Conservation (phyloP, 805 yeast species). For the Maudiozyma saulgeensis region DNA sequence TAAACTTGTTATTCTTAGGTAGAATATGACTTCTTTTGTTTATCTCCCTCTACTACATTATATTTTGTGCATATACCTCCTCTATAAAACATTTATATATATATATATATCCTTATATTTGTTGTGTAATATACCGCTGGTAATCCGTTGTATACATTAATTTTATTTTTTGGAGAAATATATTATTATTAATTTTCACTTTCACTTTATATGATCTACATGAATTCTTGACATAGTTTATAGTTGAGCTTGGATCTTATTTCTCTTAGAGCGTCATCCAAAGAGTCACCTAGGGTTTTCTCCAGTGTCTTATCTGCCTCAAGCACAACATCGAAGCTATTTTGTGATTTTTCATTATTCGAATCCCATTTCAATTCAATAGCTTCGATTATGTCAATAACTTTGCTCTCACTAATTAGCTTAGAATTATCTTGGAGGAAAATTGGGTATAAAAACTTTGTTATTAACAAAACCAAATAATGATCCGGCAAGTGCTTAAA, state of each 20-base stretch:
- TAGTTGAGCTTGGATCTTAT: conserved; percentile 19
- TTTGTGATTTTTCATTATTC: conserved; percentile 12
- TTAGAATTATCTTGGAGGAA: conserved; percentile 15
- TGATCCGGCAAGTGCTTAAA: conserved; percentile 24
- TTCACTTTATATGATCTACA: conserved; percentile 9
- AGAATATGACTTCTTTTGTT: neutral
- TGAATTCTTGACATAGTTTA: conserved; percentile 26
- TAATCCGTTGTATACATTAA: neutral
- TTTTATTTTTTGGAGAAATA: neutral
- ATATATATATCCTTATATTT: neutral
- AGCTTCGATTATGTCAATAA: conserved; percentile 18
- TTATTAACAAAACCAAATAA: conserved; percentile 19
- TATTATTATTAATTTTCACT: neutral
- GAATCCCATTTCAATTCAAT: conserved; percentile 18
- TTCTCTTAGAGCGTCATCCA: conserved; percentile 10
- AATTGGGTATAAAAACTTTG: conserved; percentile 22
- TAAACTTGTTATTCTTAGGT: conserved; percentile 23
- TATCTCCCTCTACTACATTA: neutral
- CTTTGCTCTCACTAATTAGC: conserved; percentile 14
- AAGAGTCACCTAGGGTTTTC: conserved; percentile 11
- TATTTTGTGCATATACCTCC: neutral
- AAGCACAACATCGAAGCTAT: conserved; percentile 11
- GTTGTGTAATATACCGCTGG: neutral
- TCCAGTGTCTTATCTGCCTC: neutral
- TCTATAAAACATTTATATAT: neutral